Evolutionary conservation across 768 basidiomycete genomes (phyloP), one percentile per base, ranked within the genome.

Genomic region (Lactarius quietus): DNA sequence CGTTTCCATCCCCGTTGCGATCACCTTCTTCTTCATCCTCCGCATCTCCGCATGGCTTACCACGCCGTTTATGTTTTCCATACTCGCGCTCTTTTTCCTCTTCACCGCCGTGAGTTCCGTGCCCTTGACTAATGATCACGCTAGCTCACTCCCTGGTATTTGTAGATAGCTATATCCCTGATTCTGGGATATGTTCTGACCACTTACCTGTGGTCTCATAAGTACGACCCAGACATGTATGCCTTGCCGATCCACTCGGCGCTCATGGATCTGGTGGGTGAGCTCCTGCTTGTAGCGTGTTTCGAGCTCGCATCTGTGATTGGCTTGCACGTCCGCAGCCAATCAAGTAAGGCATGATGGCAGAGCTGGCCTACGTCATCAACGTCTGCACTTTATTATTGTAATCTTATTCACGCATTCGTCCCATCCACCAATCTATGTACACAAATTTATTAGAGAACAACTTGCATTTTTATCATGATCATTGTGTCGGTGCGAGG

Each of bases 181-280:
- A 29, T 81, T 33, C 74, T 90, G 38, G 93, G 91, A 1, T 83
- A 80, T 57, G 70, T 73, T 14, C 78, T 95, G 57, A 95, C 93
- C 2, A 76, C 84, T 52, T 86, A 85, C 72, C 82, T 97, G 31
- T 96, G 94, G 93, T 82, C 83, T 0, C 85, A 79, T 62, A 80
- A 84, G 14, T 80, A 86, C 31, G 95, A 98, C 73, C 95, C 95
- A 6, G 95, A 98, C 74, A 87, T 90, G 77, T 95, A 96, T 73
- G 93, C 93, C 2, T 78, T 98, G n/a, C 95, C 95, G 9, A 84
- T 96, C 31, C 94, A 96, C 69, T 93, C 92, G 14, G 92, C 94
- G 1, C 72, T 93, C 51, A 88, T 95, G 81, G 93, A 95, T 74
- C 84, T 96, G 59, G 76, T 90, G 36, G 92, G 93, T 18, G 90